Base-by-base conservation (phyloP, 768 basidiomycete species). In the Tephrocybe sp. region DNA sequence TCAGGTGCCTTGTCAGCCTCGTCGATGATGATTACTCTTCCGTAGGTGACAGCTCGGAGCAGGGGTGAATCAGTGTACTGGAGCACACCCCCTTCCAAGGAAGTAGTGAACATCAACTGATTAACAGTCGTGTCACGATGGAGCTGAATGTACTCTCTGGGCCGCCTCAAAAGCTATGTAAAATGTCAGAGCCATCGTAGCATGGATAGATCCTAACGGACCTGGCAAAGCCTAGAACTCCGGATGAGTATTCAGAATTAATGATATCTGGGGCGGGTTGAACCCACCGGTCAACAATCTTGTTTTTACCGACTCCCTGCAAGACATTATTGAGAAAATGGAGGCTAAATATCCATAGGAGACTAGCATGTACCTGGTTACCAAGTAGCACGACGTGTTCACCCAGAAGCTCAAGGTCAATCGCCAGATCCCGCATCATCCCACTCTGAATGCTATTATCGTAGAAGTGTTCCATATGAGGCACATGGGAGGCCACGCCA, bases 1-100 rank as follows among this genome's bases (percentile, higher is more conserved):
- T 86, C 84, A 7, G 83, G 82, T 7, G 83, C 84, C 63, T 86
- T 86, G 64, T 86, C 84, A 3, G 83, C 84, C 57, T 86, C 83
- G 59, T 86, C 83, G 41, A 85, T 77, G 57, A 86, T 77, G 52
- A 86, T 82, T n/a, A 82, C 70, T 8, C 84, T 79, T 0, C 84
- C 83, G 53, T 69, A 70, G 15, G 66, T 73, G 47, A 84, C 80
- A 1, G 83, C 84, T 19, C 82, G 77, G 8, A 86, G 73, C 22
- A 86, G 75, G 23, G 83, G 83, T 3, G 84, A 86, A 57, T 85
- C 82, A 1, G 73, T 79, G 55, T 83, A 80, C 52, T 74, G 74
- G 62, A 86, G 72, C 8, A 79, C 60, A 29, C 84, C 83, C 29
- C 69, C 66, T 59, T 80, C 78, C 3, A 85, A 66, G 10, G 82